Conservation (phyloP, 2,329 filamentous ascomycete species). For the Fusarium penzigii region DNA sequence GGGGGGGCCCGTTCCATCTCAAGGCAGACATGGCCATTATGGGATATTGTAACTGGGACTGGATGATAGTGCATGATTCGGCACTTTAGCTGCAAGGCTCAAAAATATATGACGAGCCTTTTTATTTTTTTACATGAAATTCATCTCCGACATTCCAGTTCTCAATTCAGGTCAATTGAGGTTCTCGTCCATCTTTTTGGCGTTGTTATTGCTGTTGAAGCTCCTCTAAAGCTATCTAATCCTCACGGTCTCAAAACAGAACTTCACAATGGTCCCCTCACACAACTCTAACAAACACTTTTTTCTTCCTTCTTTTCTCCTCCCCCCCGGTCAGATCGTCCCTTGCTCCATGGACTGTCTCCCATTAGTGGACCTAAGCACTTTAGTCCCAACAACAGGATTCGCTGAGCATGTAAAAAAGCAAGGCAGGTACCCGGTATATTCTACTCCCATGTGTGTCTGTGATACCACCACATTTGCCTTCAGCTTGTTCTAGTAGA, state of each 20-base stretch:
- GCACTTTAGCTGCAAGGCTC: constrained; percentile 26
- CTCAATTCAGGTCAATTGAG: constrained; percentile 27
- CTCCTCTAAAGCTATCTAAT: constrained; percentile 22
- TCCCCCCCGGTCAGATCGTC: neutral
- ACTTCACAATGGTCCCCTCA: constrained; percentile 17
- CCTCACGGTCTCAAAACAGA: constrained; percentile 20
- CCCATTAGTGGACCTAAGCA: constrained; percentile 14
- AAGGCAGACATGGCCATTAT: constrained; percentile 31
- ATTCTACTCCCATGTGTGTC: constrained; percentile 6
- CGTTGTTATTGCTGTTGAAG: constrained; percentile 2
- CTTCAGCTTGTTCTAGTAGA: constrained; percentile 10
- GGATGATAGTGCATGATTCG: constrained; percentile 27
- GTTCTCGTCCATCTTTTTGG: neutral
- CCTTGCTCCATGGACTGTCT: constrained; percentile 23
- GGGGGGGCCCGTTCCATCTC: constrained; percentile 6
- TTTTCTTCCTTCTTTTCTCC: constrained; percentile 2
- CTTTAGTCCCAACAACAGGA: constrained; percentile 17
- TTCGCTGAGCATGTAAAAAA: constrained; percentile 13
- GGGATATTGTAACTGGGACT: constrained; percentile 20
- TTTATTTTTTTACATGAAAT: constrained; percentile 18
- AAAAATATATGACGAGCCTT: constrained; percentile 14
- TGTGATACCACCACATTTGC: constrained; percentile 21
- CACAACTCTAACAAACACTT: constrained; percentile 20
- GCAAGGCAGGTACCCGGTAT: constrained; percentile 27
- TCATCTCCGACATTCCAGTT: constrained; percentile 5